Base-by-base conservation (phyloP, 2,329 filamentous ascomycete genomes). In the Colletotrichum phormii region DNA sequence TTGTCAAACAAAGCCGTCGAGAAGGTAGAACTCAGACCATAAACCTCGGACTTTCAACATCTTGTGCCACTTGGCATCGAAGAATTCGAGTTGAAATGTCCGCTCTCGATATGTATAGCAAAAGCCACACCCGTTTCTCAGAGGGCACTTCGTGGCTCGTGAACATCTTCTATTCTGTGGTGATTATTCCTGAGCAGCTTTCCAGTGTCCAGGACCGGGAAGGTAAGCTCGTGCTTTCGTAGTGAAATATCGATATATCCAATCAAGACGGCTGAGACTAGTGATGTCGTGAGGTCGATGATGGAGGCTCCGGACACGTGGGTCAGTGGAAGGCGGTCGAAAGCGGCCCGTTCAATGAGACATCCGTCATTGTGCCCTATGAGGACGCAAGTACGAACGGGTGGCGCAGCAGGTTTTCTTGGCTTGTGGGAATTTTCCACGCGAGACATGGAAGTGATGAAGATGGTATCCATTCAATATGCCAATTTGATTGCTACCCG, bases 301-400 rank as follows among this genome's bases (percentile, higher is more conserved):
- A 69, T 54, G 26, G 65, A 69, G 59, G 53, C 65, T 60, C 59
- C 31, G 4, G 42, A 24, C 26, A 46, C 15, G 51, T 68, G 59
- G 66, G 22, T n/a, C 51, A n/a, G 24, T 11, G 24, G 35, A 29
- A 62, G 46, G 5, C 33, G 31, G 37, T 42, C 37, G 11, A 22
- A 60, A 57, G 60, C 42, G 68, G 57, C 22, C 59, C 18, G 24
- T 22, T 12, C 59, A 46, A 24, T 22, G 37, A n/a, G 35, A 8
- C 51, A n/a, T 57, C 55, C 70, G 54, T 24, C 60, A 24, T 66
- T 29, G 66, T 59, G 70, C 66, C 66, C 54, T 72, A 57, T 59
- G 29, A 55, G 66, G 46, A n/a, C 53, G 42, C 65, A 62, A 63
- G 60, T 29, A 29, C 49, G 61, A 72, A 58, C 37, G 11, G 37